Evolutionary conservation across 2,329 filamentous ascomycete genomes (phyloP).

Genomic region (Coniochaeta pulveracea): DNA sequence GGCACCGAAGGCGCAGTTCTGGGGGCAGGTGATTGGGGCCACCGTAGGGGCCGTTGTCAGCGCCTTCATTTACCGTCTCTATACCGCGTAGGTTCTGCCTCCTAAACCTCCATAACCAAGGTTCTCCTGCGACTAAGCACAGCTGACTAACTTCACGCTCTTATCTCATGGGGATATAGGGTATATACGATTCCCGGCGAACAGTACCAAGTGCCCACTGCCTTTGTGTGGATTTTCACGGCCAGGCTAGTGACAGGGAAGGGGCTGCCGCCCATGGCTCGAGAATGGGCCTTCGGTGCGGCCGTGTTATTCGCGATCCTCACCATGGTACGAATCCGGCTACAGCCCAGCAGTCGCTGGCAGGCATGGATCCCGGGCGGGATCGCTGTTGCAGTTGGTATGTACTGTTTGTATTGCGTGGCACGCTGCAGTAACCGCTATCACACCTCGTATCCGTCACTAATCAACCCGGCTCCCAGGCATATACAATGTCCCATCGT

Average conservation of each 20-base stretch:
- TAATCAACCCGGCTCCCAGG: conserved; percentile 32
- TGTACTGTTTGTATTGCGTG: conserved; percentile 19
- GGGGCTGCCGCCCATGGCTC: conserved; percentile 74
- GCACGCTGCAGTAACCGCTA: background rate
- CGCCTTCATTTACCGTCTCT: conserved; percentile 79
- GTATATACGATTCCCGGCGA: conserved; percentile 85
- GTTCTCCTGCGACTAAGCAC: background rate
- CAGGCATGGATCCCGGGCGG: conserved; percentile 74
- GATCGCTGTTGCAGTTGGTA: conserved; percentile 88
- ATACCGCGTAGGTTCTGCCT: conserved; percentile 45
- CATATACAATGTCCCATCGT: conserved; percentile 97
- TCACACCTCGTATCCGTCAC: background rate
- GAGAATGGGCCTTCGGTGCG: conserved; percentile 66
- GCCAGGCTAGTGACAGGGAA: conserved; percentile 85
- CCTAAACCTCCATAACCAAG: conserved; percentile 3
- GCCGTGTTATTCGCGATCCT: conserved; percentile 61
- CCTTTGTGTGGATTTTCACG: conserved; percentile 96
- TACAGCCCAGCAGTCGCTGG: conserved; percentile 46
- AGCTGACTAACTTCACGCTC: background rate
- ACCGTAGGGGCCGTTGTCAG: conserved; percentile 77
- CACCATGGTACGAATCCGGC: conserved; percentile 58
- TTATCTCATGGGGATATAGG: too few species aligned
- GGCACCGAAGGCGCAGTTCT: conserved; percentile 90
- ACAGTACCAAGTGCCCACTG: conserved; percentile 87
- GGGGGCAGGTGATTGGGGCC: conserved; percentile 86